Percentiles rank a stretch among this genome's conserved stretches.
These are phyloP conservation scores for Quercus tomentella DNA, from an alignment of 331 rosid species.

Conservation along the genomic window DNA sequence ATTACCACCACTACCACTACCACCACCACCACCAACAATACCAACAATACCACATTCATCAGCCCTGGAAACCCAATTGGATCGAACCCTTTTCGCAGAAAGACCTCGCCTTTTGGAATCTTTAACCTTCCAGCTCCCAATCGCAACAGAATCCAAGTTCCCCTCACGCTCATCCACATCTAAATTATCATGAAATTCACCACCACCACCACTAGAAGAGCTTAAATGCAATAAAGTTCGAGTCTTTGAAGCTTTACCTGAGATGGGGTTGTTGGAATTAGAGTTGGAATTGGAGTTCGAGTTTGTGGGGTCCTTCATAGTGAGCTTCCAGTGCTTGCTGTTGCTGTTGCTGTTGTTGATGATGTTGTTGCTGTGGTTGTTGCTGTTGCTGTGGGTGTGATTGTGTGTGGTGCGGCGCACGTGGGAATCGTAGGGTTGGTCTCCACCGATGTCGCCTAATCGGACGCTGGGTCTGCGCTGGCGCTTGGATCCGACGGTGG, in stretches of 20 bases:
- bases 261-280: not conserved
- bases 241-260: conserved; percentile 74
- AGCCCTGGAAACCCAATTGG: conserved; percentile 77
- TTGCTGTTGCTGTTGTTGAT: not conserved
- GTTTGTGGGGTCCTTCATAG: conserved; percentile 31
- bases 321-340: conserved; percentile 61
- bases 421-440: conserved; percentile 73
- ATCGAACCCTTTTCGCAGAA: conserved; percentile 62
- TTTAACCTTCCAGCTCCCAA: conserved; percentile 87
- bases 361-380: not conserved
- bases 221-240: conserved; percentile 75
- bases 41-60: conserved; percentile 47
- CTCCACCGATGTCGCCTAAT: conserved; percentile 91
- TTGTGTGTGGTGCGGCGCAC: conserved; percentile 41
- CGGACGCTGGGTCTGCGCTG: conserved; percentile 92
- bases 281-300: conserved; percentile 9
- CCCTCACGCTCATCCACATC: conserved; percentile 60
- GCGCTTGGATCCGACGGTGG: conserved; percentile 67
- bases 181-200: conserved; percentile 55
- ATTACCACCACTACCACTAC: conserved; percentile 34
- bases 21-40: conserved; percentile 23
- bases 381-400: not conserved
- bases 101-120: conserved; percentile 78
- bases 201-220: conserved; percentile 36
- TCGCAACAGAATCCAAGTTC: conserved; percentile 60